phyloP scores from a whole-genome alignment of 805 yeast species.

The Torulaspora gathmanii region DNA sequence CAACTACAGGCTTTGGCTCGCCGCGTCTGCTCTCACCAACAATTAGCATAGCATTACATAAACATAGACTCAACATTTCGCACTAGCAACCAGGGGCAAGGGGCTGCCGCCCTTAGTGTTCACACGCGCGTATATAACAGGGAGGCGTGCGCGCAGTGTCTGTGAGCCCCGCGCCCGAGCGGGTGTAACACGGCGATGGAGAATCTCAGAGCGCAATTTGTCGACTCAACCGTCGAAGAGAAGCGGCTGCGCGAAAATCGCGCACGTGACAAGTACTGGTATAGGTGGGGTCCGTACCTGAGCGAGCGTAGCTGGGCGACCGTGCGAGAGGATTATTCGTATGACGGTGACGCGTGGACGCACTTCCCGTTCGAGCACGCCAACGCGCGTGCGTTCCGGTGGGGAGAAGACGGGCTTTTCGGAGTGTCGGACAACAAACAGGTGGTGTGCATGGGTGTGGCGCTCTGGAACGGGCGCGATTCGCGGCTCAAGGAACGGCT shows the following conservation, averaged over 20 bases:
- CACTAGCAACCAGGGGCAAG: neutral
- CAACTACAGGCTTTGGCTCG: conserved; percentile 31
- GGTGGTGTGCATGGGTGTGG: conserved; percentile 68
- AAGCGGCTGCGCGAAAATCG: conserved; percentile 36
- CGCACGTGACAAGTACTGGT: conserved; percentile 53
- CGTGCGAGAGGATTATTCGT: conserved; percentile 83
- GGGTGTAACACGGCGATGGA: conserved; percentile 17
- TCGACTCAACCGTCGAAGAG: conserved; percentile 35
- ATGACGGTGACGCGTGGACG: conserved; percentile 85
- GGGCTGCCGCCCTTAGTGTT: neutral
- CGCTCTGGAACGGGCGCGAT: conserved; percentile 89
- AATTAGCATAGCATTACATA: neutral
- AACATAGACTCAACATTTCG: neutral
- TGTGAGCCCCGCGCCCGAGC: neutral
- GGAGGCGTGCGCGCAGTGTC: neutral
- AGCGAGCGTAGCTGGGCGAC: conserved; percentile 86
- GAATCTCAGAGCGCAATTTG: conserved; percentile 20
- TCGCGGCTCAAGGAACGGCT: conserved; percentile 77
- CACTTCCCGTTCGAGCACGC: conserved; percentile 84
- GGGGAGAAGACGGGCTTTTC: conserved; percentile 96
- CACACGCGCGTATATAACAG: neutral
- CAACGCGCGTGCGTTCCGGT: conserved; percentile 71
- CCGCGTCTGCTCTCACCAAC: neutral
- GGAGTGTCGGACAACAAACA: conserved; percentile 86
- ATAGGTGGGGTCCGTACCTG: conserved; percentile 87